These are phyloP conservation scores for Coemansia sp. DNA, from an alignment of 192 early-diverging fungal species.

Conservation along the genomic window DNA sequence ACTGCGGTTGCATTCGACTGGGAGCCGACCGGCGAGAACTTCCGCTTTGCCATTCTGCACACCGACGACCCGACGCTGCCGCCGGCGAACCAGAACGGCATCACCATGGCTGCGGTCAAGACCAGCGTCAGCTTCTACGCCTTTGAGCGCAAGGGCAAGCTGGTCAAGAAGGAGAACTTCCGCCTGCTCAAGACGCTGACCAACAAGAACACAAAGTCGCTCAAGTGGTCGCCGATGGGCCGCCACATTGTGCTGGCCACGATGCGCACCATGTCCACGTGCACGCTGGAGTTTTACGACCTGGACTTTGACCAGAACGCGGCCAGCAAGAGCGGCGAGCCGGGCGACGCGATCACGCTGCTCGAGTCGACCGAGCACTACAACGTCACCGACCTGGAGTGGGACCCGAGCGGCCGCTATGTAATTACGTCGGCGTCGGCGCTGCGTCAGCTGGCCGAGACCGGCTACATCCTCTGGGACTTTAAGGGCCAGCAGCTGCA, in stretches of 20 bases:
- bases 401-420: constrained; percentile 98
- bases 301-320: constrained; percentile 67
- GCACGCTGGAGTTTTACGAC: constrained; percentile 94
- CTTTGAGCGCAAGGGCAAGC: constrained; percentile 70
- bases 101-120: constrained; percentile 53
- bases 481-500: constrained; percentile 79
- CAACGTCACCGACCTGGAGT: constrained; percentile 92
- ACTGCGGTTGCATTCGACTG: constrained; percentile 83
- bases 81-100: constrained; percentile 50
- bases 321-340: constrained; percentile 49
- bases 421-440: constrained; percentile 79
- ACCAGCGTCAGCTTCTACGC: constrained; percentile 80
- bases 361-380: constrained; percentile 85
- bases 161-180: constrained; percentile 60
- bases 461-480: constrained; percentile 90
- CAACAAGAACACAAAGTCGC: constrained; percentile 73
- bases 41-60: constrained; percentile 84
- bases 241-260: constrained; percentile 87
- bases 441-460: constrained; percentile 84
- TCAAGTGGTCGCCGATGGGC: constrained; percentile 96
- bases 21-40: constrained; percentile 81
- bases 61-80: constrained; percentile 64
- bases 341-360: constrained; percentile 60
- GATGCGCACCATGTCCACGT: constrained; percentile 64
- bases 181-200: constrained; percentile 80